Evolutionary conservation across 2,329 filamentous ascomycete species (phyloP), one percentile per base, ranked within the genome.

Genomic region (Mollisia scopiformis): DNA sequence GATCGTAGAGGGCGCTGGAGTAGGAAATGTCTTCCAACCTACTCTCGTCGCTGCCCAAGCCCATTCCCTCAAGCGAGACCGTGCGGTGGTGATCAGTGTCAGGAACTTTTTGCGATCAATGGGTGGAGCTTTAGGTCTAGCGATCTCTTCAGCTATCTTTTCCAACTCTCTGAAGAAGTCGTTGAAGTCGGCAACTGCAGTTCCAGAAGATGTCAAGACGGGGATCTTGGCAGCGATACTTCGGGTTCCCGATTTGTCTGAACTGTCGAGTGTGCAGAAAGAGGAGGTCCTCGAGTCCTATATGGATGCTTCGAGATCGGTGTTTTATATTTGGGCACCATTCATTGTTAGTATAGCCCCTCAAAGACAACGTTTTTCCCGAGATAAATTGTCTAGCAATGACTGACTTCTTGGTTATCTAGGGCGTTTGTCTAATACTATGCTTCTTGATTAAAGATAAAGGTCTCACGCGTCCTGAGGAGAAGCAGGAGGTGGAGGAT

Each of bases 71-170:
- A 85, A 84, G 68, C 74, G 79, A 0, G 81, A 88, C 46, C 79
- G 86, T 21, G 86, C 87, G 0, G 82, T 88, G 1, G 81, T 87
- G 21, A 88, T 87, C 35, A 84, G 83, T 2, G 82, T 83, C 55
- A 79, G 86, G 1, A 89, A 89, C 66, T 88, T 88, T 69, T 78
- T 88, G 62, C 81, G 87, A 7, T 82, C 80, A 50, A 75, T 85
- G 3, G 86, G 87, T 10, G 86, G 85, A 25, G 78, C 85, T 1
- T 77, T 81, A 14, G 85, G 86, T 0, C 78, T 89, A 0, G 84
- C 84, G 0, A 74, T 87, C 8, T 84, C 82, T 0, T 84, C 83
- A 1, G 82, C 83, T 2, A 74, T 87, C 1, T 72, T 82, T 21
- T 72, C 70, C 1, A 71, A 74, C 68, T 59, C 75, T 69, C 35